Evolutionary conservation across 495 filamentous ascomycete genomes (phyloP), one percentile per base, ranked within the genome.

Genomic region (Neurospora cerealis): DNA sequence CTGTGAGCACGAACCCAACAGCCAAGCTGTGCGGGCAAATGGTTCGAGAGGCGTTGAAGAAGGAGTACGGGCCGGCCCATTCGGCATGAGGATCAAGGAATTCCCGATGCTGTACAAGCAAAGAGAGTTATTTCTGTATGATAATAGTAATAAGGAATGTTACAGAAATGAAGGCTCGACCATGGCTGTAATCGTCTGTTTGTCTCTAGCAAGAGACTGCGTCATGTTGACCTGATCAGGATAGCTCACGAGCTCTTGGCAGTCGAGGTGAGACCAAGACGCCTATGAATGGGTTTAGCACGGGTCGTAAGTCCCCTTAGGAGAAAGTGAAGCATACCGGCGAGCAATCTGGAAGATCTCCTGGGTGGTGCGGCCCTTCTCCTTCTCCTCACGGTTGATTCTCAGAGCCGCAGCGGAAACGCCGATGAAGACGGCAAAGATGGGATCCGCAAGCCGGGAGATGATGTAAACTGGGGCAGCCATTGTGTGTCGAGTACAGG

Each of bases 1-100:
- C 91, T 3, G 93, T 96, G 66, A 86, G 87, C 81, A 92, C 90
- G 54, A 97, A 97, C 85, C 94, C 94, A 40, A 93, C 92, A 76
- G 93, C 93, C 36, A 96, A 94, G 85, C 86, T 96, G 78, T 97
- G 94, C 83, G 94, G 93, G 17, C 88, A 88, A 38, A 96, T 97
- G 84, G 93, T 97, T 13, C 90, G 89, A 81, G 91, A 95, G 84
- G 93, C 93, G 48, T 88, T 97, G 88, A 90, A 86, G 83, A 92
- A 91, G 83, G 94, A 97, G 82, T 87, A 87, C 71, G 85, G 85
- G 2, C 79, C 81, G 10, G 78, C 76, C 36, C 82, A 80, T 75
- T 78, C 75, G 54, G 72, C 69, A 75, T 84, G 66, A 81, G 40
- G 28, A 15, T 34, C 36, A 73, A 32, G 17, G 28, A 15, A 34